A percentile compares a stretch with the other conserved stretches of the same genome.
Conservation (phyloP, 2,329 filamentous ascomycete species). For the Claviceps sp. region DNA sequence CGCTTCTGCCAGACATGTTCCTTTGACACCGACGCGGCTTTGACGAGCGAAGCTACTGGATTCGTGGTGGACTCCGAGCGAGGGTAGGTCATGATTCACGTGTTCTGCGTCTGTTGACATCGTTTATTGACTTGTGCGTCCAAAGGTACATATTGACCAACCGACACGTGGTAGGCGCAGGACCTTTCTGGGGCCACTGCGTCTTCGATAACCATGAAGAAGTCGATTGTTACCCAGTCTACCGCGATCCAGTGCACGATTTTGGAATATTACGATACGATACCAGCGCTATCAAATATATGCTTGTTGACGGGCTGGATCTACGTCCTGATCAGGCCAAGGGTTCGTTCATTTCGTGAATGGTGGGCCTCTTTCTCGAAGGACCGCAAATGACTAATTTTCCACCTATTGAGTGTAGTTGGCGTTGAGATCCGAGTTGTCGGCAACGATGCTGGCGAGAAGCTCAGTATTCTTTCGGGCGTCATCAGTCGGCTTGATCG, state of each 20-base stretch:
- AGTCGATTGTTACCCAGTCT: constrained; percentile 91
- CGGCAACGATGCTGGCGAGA: constrained; percentile 96
- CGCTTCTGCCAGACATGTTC: constrained; percentile 96
- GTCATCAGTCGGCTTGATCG: constrained; percentile 93
- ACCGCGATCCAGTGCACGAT: constrained; percentile 95
- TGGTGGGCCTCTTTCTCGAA: neutral
- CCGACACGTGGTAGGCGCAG: constrained; percentile 84
- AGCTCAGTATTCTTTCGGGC: constrained; percentile 92
- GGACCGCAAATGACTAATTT: constrained; percentile 8
- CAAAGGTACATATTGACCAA: constrained; percentile 68
- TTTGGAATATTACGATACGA: constrained; percentile 96
- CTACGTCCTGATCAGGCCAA: constrained; percentile 76
- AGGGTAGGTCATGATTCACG: constrained; percentile 41
- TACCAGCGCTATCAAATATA: constrained; percentile 91
- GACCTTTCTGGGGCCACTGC: constrained; percentile 95
- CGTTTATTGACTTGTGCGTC: neutral
- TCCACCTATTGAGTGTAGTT: constrained; percentile 31
- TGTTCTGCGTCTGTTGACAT: neutral
- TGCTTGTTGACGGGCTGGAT: constrained; percentile 70
- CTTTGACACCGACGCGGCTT: constrained; percentile 91
- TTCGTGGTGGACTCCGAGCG: constrained; percentile 93
- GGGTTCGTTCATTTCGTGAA: constrained; percentile 23
- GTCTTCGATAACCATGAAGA: constrained; percentile 98
- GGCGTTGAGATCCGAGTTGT: constrained; percentile 93
- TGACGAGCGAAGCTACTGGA: constrained; percentile 90